Evolutionary conservation across 192 early-diverging fungal genomes (phyloP).

Genomic region (Mortierella alpina): DNA sequence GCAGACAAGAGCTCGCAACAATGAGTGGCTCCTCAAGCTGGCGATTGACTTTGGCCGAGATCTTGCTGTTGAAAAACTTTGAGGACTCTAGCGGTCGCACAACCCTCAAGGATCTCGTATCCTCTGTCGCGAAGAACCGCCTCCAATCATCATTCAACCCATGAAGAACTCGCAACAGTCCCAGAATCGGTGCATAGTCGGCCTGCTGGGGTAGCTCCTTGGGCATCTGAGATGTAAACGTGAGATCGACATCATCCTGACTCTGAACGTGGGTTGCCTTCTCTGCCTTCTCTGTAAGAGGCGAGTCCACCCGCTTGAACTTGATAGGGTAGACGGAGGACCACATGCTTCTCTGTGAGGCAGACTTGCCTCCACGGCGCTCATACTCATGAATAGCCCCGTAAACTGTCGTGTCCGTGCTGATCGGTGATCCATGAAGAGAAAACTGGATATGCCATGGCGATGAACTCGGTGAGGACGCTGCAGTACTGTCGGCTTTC

Average conservation of each 20-base stretch:
- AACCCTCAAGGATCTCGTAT: constrained; percentile 10
- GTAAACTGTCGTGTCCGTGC: constrained; percentile 72
- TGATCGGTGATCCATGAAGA: constrained; percentile 58
- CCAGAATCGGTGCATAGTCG: constrained; percentile 48
- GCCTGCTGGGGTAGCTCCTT: constrained; percentile 28
- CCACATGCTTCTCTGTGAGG: constrained; percentile 65
- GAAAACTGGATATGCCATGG: constrained; percentile 71
- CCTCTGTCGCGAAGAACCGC: constrained; percentile 37
- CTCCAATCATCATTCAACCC: constrained; percentile 48
- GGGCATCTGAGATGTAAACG: constrained; percentile 36
- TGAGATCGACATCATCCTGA: constrained; percentile 5
- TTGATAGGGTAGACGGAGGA: constrained; percentile 65
- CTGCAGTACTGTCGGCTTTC: not conserved
- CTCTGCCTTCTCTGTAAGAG: constrained; percentile 31
- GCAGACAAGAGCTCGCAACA: constrained; percentile 84
- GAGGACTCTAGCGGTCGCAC: constrained; percentile 36
- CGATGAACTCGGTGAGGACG: not conserved
- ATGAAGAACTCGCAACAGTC: constrained; percentile 56
- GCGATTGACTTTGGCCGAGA: constrained; percentile 86
- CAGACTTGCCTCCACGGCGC: constrained; percentile 24
- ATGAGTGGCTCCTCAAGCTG: constrained; percentile 92
- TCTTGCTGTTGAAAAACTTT: constrained; percentile 81
- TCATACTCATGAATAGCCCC: constrained; percentile 73
- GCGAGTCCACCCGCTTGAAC: constrained; percentile 62
- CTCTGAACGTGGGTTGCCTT: not conserved